Evolutionary conservation across 1,284 basidiomycete species (phyloP), one percentile per base, ranked within the genome.

Genomic region (Cryptococcus neoformans): DNA sequence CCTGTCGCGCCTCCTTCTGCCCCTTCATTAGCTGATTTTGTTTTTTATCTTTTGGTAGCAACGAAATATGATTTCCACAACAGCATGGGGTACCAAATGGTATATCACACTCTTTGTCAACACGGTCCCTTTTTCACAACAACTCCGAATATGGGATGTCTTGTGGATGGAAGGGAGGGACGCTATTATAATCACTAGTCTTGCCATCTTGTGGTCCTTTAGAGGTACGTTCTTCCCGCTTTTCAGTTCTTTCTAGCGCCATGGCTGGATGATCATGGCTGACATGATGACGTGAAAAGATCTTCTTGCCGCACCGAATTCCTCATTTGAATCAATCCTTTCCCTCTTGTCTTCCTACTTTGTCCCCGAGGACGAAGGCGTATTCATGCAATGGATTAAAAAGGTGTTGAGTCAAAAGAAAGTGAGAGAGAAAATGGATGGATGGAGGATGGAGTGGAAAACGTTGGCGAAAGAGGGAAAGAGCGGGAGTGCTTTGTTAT

Each of bases 101-200:
- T 99, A 97, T 77, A 99, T 99, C 75, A 99, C 96, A 1, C 81
- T 99, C 14, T 95, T 94, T 69, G 86, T 92, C 53, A 97, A 96
- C 72, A 89, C 89, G 1, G 87, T 99, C n/a, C 93, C 95, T 11
- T 99, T 96, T 74, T 89, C 93, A 77, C 92, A 88, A 46, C 93
- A 97, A 79, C 79, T 99, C 42, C 83, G 96, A 57, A 73, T 99
- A 21, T 99, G 95, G 95, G 95, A 99, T 75, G 90, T 85, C 1
- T 89, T 95, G 69, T 80, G 97, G 49, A 77, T 95, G 21, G 92
- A 97, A 62, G 96, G 96, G 5, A 83, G 85, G 66, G 94, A 99
- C 70, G 81, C 93, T 6, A 89, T 97, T 62, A 81, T 97, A 46
- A 82, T 90, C 38, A 84, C 90, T 1, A 88, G 92, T 0, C 77